These are phyloP conservation scores for Globisporangium solare DNA, from an alignment of 352 stramenopile genomes.

Conservation along the genomic window DNA sequence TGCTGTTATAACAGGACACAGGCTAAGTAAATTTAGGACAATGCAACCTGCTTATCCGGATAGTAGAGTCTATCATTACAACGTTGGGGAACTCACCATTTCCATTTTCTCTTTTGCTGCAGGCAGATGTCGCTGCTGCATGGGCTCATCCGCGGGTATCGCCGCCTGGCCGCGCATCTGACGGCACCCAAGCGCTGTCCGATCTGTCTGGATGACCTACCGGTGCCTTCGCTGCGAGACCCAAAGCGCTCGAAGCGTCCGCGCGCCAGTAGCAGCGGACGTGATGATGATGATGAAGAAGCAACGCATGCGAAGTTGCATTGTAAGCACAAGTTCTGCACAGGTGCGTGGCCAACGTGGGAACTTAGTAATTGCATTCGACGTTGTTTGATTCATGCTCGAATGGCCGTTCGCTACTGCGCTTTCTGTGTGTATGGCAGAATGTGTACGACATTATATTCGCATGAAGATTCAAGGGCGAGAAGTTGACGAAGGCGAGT, in stretches of 20 bases:
- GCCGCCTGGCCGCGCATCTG: slow-evolving; percentile 45
- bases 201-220: slow-evolving; percentile 61
- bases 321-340: slow-evolving; percentile 60
- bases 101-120: neutral
- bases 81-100: too few species aligned
- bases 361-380: neutral
- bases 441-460: slow-evolving; percentile 48
- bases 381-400: neutral
- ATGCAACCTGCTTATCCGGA: too few species aligned
- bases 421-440: slow-evolving; percentile 16
- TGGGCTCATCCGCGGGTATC: slow-evolving; percentile 45
- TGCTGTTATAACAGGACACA: too few species aligned
- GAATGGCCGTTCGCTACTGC: neutral
- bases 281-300: slow-evolving; percentile 14
- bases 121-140: slow-evolving; percentile 28
- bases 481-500: slow-evolving; percentile 57
- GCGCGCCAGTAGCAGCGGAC: neutral
- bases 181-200: slow-evolving; percentile 32
- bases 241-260: slow-evolving; percentile 7
- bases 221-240: slow-evolving; percentile 34
- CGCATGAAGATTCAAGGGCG: slow-evolving; percentile 50
- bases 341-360: slow-evolving; percentile 14
- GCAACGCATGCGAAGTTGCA: slow-evolving; percentile 36
- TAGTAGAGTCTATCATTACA: too few species aligned
- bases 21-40: too few species aligned